A percentile compares a stretch with the other conserved stretches of the same genome.
These are phyloP conservation scores for Brasilioporus rufonigricans DNA, from an alignment of 768 basidiomycete species.

Conservation along the genomic window DNA sequence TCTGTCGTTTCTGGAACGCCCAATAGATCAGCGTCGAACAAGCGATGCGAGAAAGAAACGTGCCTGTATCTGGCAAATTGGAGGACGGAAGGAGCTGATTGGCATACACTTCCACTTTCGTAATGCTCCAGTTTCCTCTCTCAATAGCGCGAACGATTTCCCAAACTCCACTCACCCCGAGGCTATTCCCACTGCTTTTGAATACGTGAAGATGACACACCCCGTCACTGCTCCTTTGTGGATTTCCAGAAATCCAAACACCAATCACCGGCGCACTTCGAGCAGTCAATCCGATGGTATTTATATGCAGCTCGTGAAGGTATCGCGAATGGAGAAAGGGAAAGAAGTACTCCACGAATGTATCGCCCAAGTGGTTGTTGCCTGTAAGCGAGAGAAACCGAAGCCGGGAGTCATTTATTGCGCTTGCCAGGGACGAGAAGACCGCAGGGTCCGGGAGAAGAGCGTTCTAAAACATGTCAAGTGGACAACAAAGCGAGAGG, in stretches of 20 bases:
- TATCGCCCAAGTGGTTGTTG: slow-evolving; percentile 48
- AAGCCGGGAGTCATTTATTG: slow-evolving; percentile 54
- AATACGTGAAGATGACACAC: slow-evolving; percentile 46
- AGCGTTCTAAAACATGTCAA: slow-evolving; percentile 36
- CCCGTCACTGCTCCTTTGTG: slow-evolving; percentile 9
- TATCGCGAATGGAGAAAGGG: slow-evolving; percentile 44
- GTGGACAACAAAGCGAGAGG: neutral
- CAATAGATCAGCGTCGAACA: slow-evolving; percentile 16
- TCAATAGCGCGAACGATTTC: slow-evolving; percentile 48
- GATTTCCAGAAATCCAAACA: slow-evolving; percentile 47
- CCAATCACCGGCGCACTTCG: slow-evolving; percentile 43
- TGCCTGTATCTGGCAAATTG: slow-evolving; percentile 5
- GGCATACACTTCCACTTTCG: slow-evolving; percentile 46
- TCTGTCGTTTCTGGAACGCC: slow-evolving; percentile 18
- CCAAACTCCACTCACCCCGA: slow-evolving; percentile 47
- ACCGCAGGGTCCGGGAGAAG: slow-evolving; percentile 38
- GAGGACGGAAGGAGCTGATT: slow-evolving; percentile 35
- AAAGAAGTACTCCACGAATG: slow-evolving; percentile 49
- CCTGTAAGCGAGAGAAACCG: slow-evolving; percentile 49
- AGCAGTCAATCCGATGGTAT: slow-evolving; percentile 44
- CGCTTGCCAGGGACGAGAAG: slow-evolving; percentile 41
- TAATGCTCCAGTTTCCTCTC: slow-evolving; percentile 48
- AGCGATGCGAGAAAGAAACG: neutral
- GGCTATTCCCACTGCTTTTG: slow-evolving; percentile 55
- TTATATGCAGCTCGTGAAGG: slow-evolving; percentile 54